Base-by-base conservation (phyloP, 1,284 basidiomycete genomes). In the Stereum hirsutum region DNA sequence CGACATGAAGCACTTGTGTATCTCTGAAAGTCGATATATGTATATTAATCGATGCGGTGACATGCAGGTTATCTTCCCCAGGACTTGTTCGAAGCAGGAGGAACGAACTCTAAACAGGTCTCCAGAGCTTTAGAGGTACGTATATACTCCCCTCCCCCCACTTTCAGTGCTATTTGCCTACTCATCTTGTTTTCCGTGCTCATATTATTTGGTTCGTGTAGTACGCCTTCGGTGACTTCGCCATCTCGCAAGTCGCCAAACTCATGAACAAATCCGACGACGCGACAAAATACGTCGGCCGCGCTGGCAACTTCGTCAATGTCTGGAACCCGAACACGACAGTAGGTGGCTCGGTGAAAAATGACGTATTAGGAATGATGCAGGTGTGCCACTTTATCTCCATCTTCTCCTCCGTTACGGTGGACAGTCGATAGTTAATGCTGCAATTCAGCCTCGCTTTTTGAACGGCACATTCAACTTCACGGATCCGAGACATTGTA, bases 401-500 rank as follows among this genome's bases (percentile, higher is more conserved):
- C 14, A 17, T n/a, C 19, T 36, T 8, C 25, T 6, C 23, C 15
- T 11, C 17, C 15, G 8, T 20, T 20, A 6, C 4, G 3, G 1
- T 19, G n/a, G 32, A 14, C 8, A 37, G 21, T 12, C 33, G 23
- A 48, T 10, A 15, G 15, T n/a, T 11, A 15, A 14, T 10, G 33
- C 33, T 25, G 14, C 43, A 45, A 34, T 48, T 6, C 45, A 81
- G 74, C 76, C 74, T 10, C 65, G 74, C 7, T 78, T 75, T 49
- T 61, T 65, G 3, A 72, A 80, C 50, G 78, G 79, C 3, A 73
- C 72, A 0, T 81, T 74, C 58, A 75, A 74, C 51, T 78, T 71
- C 48, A 81, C 78, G 5, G 78, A 81, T 54, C 79, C 79, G 0
- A 61, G 78, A 15, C 78, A 81, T 55, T 83, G 79, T 52, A 80